phyloP scores from a whole-genome alignment of 2,329 filamentous ascomycete genomes.

The Cladosporium sp. region DNA sequence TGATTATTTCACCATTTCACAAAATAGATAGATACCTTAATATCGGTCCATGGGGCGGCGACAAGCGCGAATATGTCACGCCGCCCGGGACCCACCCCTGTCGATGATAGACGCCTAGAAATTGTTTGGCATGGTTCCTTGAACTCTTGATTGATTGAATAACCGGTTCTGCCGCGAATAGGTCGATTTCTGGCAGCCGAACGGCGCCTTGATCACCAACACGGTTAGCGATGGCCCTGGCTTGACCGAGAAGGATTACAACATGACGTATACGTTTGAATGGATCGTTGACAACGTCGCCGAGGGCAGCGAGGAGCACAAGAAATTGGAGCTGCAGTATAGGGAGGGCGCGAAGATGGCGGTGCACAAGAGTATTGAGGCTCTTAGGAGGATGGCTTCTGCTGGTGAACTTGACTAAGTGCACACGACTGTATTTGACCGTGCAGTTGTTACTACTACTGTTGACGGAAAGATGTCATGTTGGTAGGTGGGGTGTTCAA shows the following conservation, averaged over 20 bases:
- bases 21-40: too few relatives aligned
- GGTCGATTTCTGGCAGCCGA: constrained; percentile 44
- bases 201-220: constrained; percentile 42
- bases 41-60: too few relatives aligned
- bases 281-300: constrained; percentile 33
- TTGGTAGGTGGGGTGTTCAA: too few relatives aligned
- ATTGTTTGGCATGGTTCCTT: neutral
- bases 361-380: constrained; percentile 40
- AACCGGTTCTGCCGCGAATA: constrained; percentile 17
- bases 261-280: constrained; percentile 47
- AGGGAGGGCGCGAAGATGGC: constrained; percentile 35
- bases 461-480: neutral
- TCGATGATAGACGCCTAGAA: neutral
- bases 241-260: constrained; percentile 31
- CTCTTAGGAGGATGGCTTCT: constrained; percentile 38
- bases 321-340: constrained; percentile 26
- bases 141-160: neutral
- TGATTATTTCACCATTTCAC: too few relatives aligned
- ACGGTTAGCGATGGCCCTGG: constrained; percentile 38
- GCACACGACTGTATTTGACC: neutral
- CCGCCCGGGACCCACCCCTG: neutral
- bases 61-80: neutral
- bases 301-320: constrained; percentile 32
- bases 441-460: neutral
- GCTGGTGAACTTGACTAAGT: constrained; percentile 23